Evolutionary conservation across 306 rosid species (phyloP), one percentile per base, ranked within the genome.

Genomic region (Vigna reflexopilosa): DNA sequence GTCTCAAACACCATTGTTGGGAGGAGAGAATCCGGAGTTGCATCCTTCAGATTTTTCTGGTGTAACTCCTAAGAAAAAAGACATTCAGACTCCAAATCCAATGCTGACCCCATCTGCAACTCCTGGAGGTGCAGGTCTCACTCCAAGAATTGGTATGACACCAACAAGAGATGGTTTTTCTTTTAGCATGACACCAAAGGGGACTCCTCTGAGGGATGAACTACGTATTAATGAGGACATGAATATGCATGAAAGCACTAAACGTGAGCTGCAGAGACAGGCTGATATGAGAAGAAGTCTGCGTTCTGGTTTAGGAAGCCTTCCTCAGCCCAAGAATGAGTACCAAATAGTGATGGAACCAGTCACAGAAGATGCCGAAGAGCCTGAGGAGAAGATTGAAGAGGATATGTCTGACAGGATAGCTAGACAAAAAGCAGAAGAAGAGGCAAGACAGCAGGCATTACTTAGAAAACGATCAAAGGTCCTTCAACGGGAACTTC

Each of bases 41-140:
- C 93, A 93, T 75, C 98, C 97, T 72, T 91, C 98, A 20, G 97
- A 93, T 80, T 93, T 93, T 86, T 91, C 97, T 45, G 98, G 98
- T 38, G 98, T 93, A 70, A 93, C 98, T 80, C 98, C 97, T 50
- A 93, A 87, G 83, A 91, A 71, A 83, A 88, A 73, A 69, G 98
- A 91, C 80, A 84, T 89, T 63, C 96, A 85, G 75, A 93, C 97
- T 14, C 98, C 97, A 70, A 89, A 93, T 69, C 90, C 90, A 3
- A 86, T 93, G 89, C 75, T 91, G 73, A 93, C 98, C 66, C 98
- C 98, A 66, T 89, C 92, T 62, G 87, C 93, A 52, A 93, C 98
- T 38, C 97, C 98, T 67, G 97, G 97, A 70, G 97, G 77, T 15
- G 88, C 79, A 2, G 89, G 93, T 40, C 91, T 89, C 57, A 93